Evolutionary conservation across 441 rosid genomes (phyloP), one percentile per base, ranked within the genome.

Genomic region (Corymbia calophylla): DNA sequence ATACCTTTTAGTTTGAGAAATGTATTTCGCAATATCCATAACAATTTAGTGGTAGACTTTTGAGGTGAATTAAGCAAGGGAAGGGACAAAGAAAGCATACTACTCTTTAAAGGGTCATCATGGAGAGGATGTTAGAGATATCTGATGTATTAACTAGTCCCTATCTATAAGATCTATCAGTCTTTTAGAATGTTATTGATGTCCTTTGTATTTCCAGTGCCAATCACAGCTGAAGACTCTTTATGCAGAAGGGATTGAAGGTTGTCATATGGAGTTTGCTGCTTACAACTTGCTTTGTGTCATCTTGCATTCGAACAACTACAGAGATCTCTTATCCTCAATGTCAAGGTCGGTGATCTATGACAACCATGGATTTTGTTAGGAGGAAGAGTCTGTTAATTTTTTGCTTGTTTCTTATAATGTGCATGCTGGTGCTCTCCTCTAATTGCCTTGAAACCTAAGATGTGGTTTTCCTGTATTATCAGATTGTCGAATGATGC

Each of bases 281-380:
- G 99, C 99, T 48, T 98, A 98, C 93, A 93, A 94, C 93, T 93
- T 97, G 82, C 99, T 98, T 66, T 95, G 97, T 94, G 97, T 95
- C 90, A 96, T 97, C 77, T 91, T 98, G 95, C 99, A 97, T 94
- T 96, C 99, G 25, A 96, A 94, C 92, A 97, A 97, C 92, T 93
- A 94, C 91, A 93, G 98, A 90, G 99, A 97, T 89, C 96, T 98
- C 62, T 91, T 96, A 84, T 96, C 99, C 86, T 95, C 95, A 51
- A 98, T 98, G 99, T 93, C 99, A 90, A 97, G 99, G 99, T 97
- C 85, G 64, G 96, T 92, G 35, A 88, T 91, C 68, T 32, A 64
- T 4, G 86, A 51, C 39, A 51, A 82, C 17, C 48, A 58, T 87
- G 53, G 21, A 86, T 47, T 25, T n/a, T 77, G 84, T 77, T 12